Conservation (phyloP, 2,329 filamentous ascomycete species). For the Colletotrichum liriopes region DNA sequence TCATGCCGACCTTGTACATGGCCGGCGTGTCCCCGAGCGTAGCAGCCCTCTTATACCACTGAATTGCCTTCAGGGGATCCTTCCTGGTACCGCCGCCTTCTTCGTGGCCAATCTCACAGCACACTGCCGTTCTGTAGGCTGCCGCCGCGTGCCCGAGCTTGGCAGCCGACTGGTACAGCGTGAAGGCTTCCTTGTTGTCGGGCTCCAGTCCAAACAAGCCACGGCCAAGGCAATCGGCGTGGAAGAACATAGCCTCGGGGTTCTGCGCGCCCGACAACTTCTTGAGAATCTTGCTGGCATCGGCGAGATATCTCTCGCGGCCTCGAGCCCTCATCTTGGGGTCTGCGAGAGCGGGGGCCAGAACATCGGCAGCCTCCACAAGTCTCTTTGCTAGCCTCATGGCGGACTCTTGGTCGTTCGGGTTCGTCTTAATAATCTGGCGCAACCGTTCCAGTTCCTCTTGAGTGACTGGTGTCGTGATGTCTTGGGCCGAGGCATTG, state of each 20-base stretch:
- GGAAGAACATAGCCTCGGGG: slow-evolving; percentile 91
- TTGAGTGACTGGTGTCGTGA: slow-evolving; percentile 75
- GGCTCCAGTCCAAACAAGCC: slow-evolving; percentile 84
- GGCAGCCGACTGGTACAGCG: slow-evolving; percentile 92
- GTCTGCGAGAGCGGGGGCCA: slow-evolving; percentile 77
- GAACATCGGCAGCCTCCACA: slow-evolving; percentile 85
- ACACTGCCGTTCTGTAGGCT: slow-evolving; percentile 95
- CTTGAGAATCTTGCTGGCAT: slow-evolving; percentile 93
- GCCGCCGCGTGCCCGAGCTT: slow-evolving; percentile 89
- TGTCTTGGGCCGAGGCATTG: slow-evolving; percentile 31
- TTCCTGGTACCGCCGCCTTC: slow-evolving; percentile 93
- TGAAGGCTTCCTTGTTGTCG: slow-evolving; percentile 94
- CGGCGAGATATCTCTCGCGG: slow-evolving; percentile 86
- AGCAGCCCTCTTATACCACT: slow-evolving; percentile 97
- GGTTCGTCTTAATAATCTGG: slow-evolving; percentile 77
- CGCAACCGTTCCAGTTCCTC: slow-evolving; percentile 85
- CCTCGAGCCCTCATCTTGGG: slow-evolving; percentile 81
- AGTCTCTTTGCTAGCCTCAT: slow-evolving; percentile 86
- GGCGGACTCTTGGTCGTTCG: slow-evolving; percentile 79
- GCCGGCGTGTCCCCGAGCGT: slow-evolving; percentile 91
- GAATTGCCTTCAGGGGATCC: slow-evolving; percentile 93
- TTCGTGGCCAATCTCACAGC: slow-evolving; percentile 95
- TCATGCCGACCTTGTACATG: slow-evolving; percentile 99
- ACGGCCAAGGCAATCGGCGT: slow-evolving; percentile 91
- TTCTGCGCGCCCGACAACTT: slow-evolving; percentile 84